Base-by-base conservation (phyloP, 1,284 basidiomycete genomes). In the Ceratorhiza oryzae-sativae region DNA sequence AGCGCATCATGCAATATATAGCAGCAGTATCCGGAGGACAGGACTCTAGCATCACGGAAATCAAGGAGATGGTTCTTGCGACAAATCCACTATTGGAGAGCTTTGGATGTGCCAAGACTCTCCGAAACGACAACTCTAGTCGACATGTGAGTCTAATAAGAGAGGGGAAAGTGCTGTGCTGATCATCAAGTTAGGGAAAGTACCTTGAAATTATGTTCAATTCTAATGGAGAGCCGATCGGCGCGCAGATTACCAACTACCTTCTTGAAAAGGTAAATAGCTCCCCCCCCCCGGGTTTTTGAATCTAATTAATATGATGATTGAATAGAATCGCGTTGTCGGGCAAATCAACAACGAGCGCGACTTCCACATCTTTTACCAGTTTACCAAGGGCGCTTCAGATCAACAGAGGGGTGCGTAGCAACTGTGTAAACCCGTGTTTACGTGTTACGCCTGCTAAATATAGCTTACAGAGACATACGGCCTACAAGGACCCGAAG, bases 131-230 rank as follows among this genome's bases (percentile, higher is more conserved):
- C 82, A 99, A 99, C 80, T 97, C 94, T 6, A 96, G 93, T 87
- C 90, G 97, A 76, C 97, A 99, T 86, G 94, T 95, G 80, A 79
- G 93, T 84, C 23, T 20, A 30, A 20, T 41, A 9, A n/a, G 2
- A 15, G 3, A 13, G 27, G 20, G 25, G 15, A 15, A 25, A 9
- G 12, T 6, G 15, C 30, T 13, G n/a, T 15, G 18, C 30, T 36
- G 30, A 46, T 39, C 70, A n/a, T 34, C 36, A 23, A 1, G 20
- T 25, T 76, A 96, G 93, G 97, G 97, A 61, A 99, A 99, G 86
- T 99, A 99, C 80, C 86, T 99, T 30, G 97, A 99, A 81, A 98
- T 99, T 81, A 98, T 98, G 93, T 99, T 99, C 83, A 97, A 99
- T 78, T 83, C 86, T 30, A 86, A 90, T 20, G 97, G 96, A 61